Evolutionary conservation across 345 rosid genomes (phyloP).

Genomic region (Physaria fendleri): DNA sequence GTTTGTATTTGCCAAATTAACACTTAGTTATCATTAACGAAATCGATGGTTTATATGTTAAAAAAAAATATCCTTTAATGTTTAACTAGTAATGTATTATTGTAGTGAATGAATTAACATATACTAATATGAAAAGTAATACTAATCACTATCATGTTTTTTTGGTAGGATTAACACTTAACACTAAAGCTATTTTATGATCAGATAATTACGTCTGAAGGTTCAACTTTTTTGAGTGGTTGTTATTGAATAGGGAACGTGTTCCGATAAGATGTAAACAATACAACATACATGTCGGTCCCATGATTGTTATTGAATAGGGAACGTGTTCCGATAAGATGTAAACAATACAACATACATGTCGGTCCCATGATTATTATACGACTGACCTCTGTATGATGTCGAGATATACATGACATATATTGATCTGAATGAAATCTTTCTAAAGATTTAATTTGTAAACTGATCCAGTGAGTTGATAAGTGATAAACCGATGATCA

Average conservation of each 20-base stretch:
- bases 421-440: constrained; percentile 6
- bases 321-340: constrained; percentile 25
- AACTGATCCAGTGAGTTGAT: not conserved
- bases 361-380: constrained; percentile 26
- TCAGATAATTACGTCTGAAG: not conserved
- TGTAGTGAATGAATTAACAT: not conserved
- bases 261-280: constrained; percentile 22
- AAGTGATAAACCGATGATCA: not conserved
- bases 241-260: constrained; percentile 24
- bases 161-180: not conserved
- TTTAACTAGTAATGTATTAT: not conserved
- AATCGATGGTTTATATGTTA: too few relatives aligned
- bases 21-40: too few relatives aligned
- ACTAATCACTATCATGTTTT: not conserved
- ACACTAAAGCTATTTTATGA: not conserved
- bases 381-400: constrained; percentile 19
- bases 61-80: not conserved
- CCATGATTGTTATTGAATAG: constrained; percentile 22
- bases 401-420: not conserved
- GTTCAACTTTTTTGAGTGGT: constrained; percentile 15
- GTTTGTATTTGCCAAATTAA: too few relatives aligned
- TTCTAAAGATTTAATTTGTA: not conserved
- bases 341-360: constrained; percentile 21
- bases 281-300: constrained; percentile 25
- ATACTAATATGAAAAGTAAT: not conserved